A percentile compares a stretch with the other conserved stretches of the same genome.
These are phyloP conservation scores for Flaveria bidentis DNA, from an alignment of 129 eudicot genomes.

Conservation along the genomic window DNA sequence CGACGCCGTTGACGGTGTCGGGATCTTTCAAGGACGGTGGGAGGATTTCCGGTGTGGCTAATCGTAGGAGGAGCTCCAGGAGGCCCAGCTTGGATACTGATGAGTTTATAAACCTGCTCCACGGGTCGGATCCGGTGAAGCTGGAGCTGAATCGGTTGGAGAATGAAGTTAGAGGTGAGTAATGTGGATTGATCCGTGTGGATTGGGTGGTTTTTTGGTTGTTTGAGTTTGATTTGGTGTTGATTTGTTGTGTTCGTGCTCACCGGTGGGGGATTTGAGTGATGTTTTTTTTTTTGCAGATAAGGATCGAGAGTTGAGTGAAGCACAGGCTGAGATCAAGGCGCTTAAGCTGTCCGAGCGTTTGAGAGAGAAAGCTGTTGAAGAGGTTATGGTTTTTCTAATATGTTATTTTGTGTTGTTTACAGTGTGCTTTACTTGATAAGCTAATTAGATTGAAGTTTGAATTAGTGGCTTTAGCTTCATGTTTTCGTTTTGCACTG, in stretches of 20 bases:
- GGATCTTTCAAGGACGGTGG: constrained; percentile 62
- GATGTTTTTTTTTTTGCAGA: constrained; percentile 47
- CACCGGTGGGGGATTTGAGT: neutral
- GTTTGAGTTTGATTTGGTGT: constrained; percentile 12
- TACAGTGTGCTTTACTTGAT: constrained; percentile 2
- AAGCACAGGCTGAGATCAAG: constrained; percentile 88
- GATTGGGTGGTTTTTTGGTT: neutral
- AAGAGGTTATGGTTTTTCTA: constrained; percentile 59
- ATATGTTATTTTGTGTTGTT: neutral
- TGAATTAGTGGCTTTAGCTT: constrained; percentile 11
- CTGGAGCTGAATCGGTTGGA: constrained; percentile 91
- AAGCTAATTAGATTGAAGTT: neutral
- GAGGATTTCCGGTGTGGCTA: constrained; percentile 38
- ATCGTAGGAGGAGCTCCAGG: constrained; percentile 58
- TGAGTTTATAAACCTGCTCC: constrained; percentile 77
- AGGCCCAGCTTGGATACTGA: constrained; percentile 89
- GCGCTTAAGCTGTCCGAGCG: constrained; percentile 81
- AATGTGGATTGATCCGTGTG: constrained; percentile 44
- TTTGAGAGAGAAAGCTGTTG: constrained; percentile 81
- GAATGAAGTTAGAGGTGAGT: constrained; percentile 92
- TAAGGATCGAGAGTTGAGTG: constrained; percentile 79
- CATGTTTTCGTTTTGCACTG: neutral
- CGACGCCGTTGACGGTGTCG: constrained; percentile 53
- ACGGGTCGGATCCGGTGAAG: constrained; percentile 99
- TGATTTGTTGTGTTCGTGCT: neutral